A percentile compares a stretch with the other conserved stretches of the same genome.
Evolutionary conservation across 2,329 filamentous ascomycete species (phyloP).

Genomic region (Graphilbum ipis-grandicollis): DNA sequence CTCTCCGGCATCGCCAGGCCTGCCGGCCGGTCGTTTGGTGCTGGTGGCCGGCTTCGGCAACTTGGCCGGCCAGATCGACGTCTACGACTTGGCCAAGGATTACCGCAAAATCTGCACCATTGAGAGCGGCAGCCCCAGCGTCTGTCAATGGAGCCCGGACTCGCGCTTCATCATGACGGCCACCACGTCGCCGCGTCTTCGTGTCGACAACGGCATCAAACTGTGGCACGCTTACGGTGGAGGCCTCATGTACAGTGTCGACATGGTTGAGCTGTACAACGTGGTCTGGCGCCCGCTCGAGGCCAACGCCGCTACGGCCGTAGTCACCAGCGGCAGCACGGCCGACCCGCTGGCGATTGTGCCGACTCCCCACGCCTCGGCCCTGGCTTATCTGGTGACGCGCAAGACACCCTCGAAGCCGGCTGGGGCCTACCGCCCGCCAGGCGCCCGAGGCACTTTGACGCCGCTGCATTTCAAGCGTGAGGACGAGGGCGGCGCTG

Average conservation of each 20-base stretch:
- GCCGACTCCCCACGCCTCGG: conserved; percentile 68
- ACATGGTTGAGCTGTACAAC: conserved; percentile 87
- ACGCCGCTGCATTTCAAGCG: conserved; percentile 94
- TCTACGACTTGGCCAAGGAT: conserved; percentile 91
- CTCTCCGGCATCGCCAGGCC: conserved; percentile 37
- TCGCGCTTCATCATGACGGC: conserved; percentile 91
- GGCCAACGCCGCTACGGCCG: conserved; percentile 23
- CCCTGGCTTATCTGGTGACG: conserved; percentile 62
- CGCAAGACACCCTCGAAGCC: conserved; percentile 93
- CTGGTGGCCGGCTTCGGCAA: conserved; percentile 95
- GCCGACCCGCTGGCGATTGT: conserved; percentile 55
- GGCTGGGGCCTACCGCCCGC: conserved; percentile 89
- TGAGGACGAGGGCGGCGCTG: conserved; percentile 84
- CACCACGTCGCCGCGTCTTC: conserved; percentile 87
- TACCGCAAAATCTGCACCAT: conserved; percentile 86
- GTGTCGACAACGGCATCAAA: conserved; percentile 91
- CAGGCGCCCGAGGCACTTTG: conserved; percentile 72
- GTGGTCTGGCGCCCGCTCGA: conserved; percentile 66
- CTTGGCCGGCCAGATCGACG: conserved; percentile 89
- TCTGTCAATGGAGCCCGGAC: conserved; percentile 95
- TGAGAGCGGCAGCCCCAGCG: conserved; percentile 85
- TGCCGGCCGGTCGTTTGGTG: conserved; percentile 63
- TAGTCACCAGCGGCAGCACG: too few species aligned
- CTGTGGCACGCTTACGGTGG: conserved; percentile 90
- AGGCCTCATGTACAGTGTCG: conserved; percentile 82